Base-by-base conservation (phyloP, 768 basidiomycete species). In the Trametes punicea region DNA sequence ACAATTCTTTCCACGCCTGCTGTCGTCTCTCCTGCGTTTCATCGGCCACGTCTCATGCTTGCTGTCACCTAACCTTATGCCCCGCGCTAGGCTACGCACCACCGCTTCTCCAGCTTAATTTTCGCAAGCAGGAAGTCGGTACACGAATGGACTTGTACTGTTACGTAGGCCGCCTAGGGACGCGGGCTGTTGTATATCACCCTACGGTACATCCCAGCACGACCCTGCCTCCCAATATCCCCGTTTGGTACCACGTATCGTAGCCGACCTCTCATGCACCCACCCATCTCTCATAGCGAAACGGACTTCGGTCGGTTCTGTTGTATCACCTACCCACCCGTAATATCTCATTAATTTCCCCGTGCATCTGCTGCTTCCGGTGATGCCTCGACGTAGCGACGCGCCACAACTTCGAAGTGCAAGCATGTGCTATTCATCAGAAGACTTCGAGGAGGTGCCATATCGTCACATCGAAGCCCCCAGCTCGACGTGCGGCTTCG, bases 241-340 rank as follows among this genome's bases (percentile, higher is more conserved):
- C 31, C 31, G 31, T 31, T 13, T 13, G 8, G 31, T 7, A 31
- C 31, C 7, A 7, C 31, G 31, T 13, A 8, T 31, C 0, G 13
- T 13, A 21, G 21, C 18, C 6, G 18, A 6, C 21, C 34, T 23
- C 18, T 41, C 40, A 4, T 41, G n/a, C 18, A 23, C 21, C 18
- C 40, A 10, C 6, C 21, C 21, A 20, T 21, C 40, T 6, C 45
- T 18, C 45, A 29, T 42, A 41, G 30, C 26, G 39, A 31, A 10
- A 44, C 26, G 51, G 51, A 51, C 51, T 51, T 51, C 51, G 42
- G 51, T 44, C 29, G 20, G 20, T 51, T 42, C 51, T 51, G 51
- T 51, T 51, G 51, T 51, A 44, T 51, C 30, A 44, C 40, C 40
- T 4, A 31, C 31, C 27, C 29, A 51, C 41, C 21, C 5, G 26